phyloP scores from a whole-genome alignment of 768 basidiomycete genomes.

The Rhodotorula diobovata region DNA sequence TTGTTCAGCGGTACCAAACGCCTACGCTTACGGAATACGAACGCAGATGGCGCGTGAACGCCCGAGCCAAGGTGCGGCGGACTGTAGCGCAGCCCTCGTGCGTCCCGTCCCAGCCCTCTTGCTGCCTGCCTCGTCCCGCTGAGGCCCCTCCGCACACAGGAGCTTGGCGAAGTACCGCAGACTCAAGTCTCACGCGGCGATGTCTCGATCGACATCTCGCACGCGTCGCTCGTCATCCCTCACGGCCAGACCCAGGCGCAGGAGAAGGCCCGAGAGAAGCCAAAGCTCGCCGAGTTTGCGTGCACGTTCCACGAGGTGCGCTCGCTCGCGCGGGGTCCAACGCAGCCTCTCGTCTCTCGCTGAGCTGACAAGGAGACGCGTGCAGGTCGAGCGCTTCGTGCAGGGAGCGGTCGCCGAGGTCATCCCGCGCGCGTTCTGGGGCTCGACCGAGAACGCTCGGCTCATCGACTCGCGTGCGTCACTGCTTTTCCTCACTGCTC shows the following conservation, averaged over 20 bases:
- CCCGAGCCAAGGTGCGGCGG: conserved; percentile 42
- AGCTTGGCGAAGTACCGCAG: conserved; percentile 66
- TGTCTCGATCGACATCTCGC: conserved; percentile 56
- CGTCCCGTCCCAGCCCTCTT: neutral
- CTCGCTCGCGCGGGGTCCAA: neutral
- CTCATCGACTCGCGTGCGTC: conserved; percentile 53
- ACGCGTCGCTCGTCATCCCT: conserved; percentile 53
- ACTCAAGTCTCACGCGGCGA: conserved; percentile 54
- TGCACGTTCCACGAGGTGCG: conserved; percentile 63
- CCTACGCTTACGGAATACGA: neutral
- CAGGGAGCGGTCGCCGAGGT: conserved; percentile 61
- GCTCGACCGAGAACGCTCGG: conserved; percentile 62
- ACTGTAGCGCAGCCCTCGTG: conserved; percentile 64
- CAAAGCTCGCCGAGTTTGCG: conserved; percentile 71
- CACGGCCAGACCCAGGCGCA: conserved; percentile 52
- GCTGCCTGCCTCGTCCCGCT: conserved; percentile 17
- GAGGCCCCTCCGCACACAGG: conserved; percentile 50
- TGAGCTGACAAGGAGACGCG: neutral
- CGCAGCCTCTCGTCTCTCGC: too few species aligned
- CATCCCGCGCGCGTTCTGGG: conserved; percentile 72
- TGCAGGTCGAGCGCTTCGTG: conserved; percentile 67
- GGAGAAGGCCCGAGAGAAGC: conserved; percentile 56
- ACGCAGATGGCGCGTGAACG: neutral
- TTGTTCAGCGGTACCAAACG: neutral
- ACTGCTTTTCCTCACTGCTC: neutral